Conservation (phyloP, 2,329 filamentous ascomycete species). For the Fusarium sterilihyphosum region DNA sequence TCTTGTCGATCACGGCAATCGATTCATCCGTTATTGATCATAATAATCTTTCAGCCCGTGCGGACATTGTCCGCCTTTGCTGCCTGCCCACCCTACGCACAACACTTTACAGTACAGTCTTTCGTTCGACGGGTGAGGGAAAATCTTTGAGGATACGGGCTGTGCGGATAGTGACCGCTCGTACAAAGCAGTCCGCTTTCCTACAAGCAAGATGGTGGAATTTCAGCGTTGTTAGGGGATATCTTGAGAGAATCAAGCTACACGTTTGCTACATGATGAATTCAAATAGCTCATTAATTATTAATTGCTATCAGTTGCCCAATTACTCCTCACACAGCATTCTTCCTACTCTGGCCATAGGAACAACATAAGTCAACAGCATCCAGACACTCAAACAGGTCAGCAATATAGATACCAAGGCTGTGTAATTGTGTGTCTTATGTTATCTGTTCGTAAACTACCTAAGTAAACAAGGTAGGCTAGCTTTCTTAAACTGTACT, state of each 20-base stretch:
- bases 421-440: accelerated
- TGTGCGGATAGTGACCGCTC: background rate
- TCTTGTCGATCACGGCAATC: background rate
- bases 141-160: background rate
- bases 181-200: background rate
- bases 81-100: background rate
- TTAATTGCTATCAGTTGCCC: accelerated
- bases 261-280: background rate
- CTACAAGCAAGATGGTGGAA: background rate
- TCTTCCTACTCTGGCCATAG: background rate
- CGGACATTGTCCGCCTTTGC: background rate
- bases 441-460: background rate
- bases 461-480: background rate
- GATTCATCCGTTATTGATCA: background rate
- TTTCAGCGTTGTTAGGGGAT: background rate
- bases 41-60: accelerated
- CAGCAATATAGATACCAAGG: background rate
- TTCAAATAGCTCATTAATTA: background rate
- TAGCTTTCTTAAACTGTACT: background rate
- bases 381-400: background rate
- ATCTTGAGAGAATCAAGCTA: background rate
- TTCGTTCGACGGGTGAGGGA: background rate
- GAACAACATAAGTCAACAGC: background rate
- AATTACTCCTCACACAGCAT: background rate
- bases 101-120: background rate